These are phyloP conservation scores for Cyberlindnera samutprakarnensis DNA, from an alignment of 805 yeast species.

Conservation along the genomic window DNA sequence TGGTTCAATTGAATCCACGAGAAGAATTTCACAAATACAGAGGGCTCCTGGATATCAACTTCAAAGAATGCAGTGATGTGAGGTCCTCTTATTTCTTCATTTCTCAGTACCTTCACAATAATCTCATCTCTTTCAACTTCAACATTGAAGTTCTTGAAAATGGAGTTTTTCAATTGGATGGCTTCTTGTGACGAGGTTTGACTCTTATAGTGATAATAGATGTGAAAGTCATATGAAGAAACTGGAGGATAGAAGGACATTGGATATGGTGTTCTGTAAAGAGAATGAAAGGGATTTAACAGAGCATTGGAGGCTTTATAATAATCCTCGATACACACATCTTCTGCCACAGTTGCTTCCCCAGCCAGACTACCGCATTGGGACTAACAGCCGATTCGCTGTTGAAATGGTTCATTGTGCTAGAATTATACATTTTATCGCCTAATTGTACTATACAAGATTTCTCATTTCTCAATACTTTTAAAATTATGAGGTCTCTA, in stretches of 20 bases:
- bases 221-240: conserved; percentile 42
- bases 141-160: conserved; percentile 29
- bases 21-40: conserved; percentile 32
- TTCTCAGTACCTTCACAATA: conserved; percentile 7
- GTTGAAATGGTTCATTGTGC: too few species aligned
- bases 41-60: conserved; percentile 37
- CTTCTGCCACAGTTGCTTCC: too few species aligned
- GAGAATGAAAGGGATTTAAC: too few species aligned
- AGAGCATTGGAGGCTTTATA: too few species aligned
- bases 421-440: too few species aligned
- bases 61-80: conserved; percentile 50
- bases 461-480: too few species aligned
- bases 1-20: conserved; percentile 44
- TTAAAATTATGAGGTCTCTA: too few species aligned
- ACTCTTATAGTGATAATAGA: conserved; percentile 33
- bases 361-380: too few species aligned
- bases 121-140: conserved; percentile 26
- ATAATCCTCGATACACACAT: too few species aligned
- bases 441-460: too few species aligned
- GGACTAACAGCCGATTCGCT: too few species aligned
- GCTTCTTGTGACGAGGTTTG: conserved; percentile 29
- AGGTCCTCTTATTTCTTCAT: conserved; percentile 24
- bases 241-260: conserved; percentile 13
- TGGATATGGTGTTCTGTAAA: not conserved
- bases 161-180: conserved; percentile 30